These are phyloP conservation scores for Xylaria sp. DNA, from an alignment of 2,329 filamentous ascomycete genomes.

Conservation along the genomic window DNA sequence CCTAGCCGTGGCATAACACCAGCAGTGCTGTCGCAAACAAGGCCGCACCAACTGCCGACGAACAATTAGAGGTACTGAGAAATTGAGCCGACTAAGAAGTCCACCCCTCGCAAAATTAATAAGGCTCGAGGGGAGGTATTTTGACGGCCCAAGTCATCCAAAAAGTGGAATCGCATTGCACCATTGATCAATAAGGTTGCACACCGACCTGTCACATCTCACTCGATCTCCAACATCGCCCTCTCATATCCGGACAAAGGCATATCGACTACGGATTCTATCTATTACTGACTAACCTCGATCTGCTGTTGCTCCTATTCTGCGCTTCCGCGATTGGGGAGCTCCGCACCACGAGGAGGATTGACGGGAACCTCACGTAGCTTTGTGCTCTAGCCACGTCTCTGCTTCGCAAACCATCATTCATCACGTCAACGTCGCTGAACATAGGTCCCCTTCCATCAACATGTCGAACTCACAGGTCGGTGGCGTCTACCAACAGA, in stretches of 20 bases:
- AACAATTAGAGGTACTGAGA: conserved; percentile 22
- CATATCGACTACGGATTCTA: conserved; percentile 12
- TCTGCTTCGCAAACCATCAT: neutral
- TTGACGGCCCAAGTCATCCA: conserved; percentile 22
- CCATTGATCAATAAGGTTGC: conserved; percentile 15
- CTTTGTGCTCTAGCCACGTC: conserved; percentile 8
- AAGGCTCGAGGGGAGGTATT: conserved; percentile 14
- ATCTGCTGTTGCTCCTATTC: conserved; percentile 3
- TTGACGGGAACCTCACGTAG: conserved; percentile 33
- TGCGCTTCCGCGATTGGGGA: conserved; percentile 5
- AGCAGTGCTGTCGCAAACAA: conserved; percentile 25
- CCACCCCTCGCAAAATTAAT: conserved; percentile 3
- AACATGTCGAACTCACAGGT: conserved; percentile 69
- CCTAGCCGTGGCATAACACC: conserved; percentile 25
- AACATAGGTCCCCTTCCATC: conserved; percentile 25
- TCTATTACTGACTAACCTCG: conserved; percentile 4
- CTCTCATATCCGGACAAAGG: neutral
- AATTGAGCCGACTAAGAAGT: conserved; percentile 20
- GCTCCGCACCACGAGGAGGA: conserved; percentile 8
- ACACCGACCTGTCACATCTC: conserved; percentile 19
- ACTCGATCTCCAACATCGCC: neutral
- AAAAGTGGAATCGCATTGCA: conserved; percentile 18
- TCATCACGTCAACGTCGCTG: conserved; percentile 20
- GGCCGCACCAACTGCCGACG: conserved; percentile 14
- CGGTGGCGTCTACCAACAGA: conserved; percentile 82